A percentile compares a stretch with the other conserved stretches of the same genome.
phyloP scores from a whole-genome alignment of 2,329 filamentous ascomycete species.

The Colletotrichum camelliae region DNA sequence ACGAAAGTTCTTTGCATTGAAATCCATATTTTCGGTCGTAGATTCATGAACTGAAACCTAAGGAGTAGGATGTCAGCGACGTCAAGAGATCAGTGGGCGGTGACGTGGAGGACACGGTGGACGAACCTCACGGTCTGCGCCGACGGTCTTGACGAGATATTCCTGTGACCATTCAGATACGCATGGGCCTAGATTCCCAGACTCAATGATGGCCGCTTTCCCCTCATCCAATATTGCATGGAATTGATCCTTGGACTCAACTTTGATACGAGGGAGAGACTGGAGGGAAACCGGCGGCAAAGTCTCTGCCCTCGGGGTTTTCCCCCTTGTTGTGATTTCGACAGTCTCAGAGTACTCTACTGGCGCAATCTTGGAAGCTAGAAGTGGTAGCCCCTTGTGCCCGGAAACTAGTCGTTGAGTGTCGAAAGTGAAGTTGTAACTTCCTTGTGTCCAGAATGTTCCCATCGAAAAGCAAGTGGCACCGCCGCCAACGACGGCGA shows the following conservation, averaged over 20 bases:
- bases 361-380: neutral
- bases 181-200: conserved; percentile 59
- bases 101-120: neutral
- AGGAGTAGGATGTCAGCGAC: neutral
- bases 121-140: conserved; percentile 62
- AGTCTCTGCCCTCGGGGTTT: conserved; percentile 20
- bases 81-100: neutral
- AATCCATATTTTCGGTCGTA: conserved; percentile 72
- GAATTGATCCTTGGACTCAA: conserved; percentile 64
- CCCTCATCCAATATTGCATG: conserved; percentile 59
- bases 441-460: conserved; percentile 77
- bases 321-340: conserved; percentile 3
- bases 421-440: conserved; percentile 46
- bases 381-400: neutral
- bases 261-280: conserved; percentile 54
- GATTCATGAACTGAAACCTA: conserved; percentile 79
- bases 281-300: neutral
- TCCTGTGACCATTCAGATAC: conserved; percentile 69
- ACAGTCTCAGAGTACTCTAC: neutral
- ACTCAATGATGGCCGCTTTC: conserved; percentile 70
- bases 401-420: neutral
- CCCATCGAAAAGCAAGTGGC: conserved; percentile 93
- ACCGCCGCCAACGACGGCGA: conserved; percentile 78
- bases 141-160: conserved; percentile 70
- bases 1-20: conserved; percentile 81